phyloP scores from a whole-genome alignment of 495 filamentous ascomycete species.

The Neurospora sp. region DNA sequence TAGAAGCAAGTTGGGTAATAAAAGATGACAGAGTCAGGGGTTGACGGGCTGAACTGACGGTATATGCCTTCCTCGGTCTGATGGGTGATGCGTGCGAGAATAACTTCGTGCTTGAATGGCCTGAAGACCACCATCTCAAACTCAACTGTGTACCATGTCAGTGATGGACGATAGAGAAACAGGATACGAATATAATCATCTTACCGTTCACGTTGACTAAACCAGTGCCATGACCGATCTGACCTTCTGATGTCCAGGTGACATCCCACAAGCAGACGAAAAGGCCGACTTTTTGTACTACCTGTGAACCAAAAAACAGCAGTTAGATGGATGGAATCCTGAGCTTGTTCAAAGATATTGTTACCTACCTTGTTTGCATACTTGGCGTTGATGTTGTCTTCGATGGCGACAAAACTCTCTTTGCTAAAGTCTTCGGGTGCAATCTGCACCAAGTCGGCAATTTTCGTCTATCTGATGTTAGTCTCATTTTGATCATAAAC shows the following conservation, averaged over 20 bases:
- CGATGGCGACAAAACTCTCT: conserved; percentile 64
- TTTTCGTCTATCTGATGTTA: conserved; percentile 43
- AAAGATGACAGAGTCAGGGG: not conserved
- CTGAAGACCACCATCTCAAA: conserved; percentile 91
- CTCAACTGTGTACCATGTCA: conserved; percentile 49
- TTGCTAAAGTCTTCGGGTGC: conserved; percentile 75
- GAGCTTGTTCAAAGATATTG: not conserved
- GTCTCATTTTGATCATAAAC: not conserved
- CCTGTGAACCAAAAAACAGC: conserved; percentile 4
- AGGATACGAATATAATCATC: conserved; percentile 2
- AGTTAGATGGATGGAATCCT: not conserved
- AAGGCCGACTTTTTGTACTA: conserved; percentile 66
- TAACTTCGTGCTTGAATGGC: conserved; percentile 84
- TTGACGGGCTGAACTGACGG: conserved; percentile 35
- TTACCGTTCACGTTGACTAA: conserved; percentile 85
- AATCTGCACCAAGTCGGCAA: conserved; percentile 89
- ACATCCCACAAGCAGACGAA: conserved; percentile 89
- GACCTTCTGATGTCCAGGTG: conserved; percentile 74
- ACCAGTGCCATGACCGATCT: conserved; percentile 83
- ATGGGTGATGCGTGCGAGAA: conserved; percentile 67
- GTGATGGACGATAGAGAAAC: not conserved
- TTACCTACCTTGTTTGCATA: conserved; percentile 75
- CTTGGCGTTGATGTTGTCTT: conserved; percentile 91
- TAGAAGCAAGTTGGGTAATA: not conserved
- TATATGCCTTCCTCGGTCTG: conserved; percentile 64